A percentile compares a stretch with the other conserved stretches of the same genome.
phyloP scores from a whole-genome alignment of 2,329 filamentous ascomycete species.

The Cladosporium sp. region DNA sequence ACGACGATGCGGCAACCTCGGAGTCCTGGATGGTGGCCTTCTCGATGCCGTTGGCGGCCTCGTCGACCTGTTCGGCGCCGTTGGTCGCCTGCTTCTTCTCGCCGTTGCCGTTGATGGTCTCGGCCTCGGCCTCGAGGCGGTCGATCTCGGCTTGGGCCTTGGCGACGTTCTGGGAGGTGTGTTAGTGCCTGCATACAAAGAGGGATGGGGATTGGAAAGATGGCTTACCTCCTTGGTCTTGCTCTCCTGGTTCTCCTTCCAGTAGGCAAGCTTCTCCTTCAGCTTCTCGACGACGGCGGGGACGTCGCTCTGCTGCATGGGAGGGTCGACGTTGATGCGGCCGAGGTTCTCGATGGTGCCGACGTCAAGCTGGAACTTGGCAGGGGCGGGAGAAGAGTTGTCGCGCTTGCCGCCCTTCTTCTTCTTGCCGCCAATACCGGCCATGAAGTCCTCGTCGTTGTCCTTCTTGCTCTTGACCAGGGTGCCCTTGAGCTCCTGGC shows the following conservation, averaged over 20 bases:
- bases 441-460: slow-evolving; percentile 76
- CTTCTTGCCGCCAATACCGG: slow-evolving; percentile 69
- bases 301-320: slow-evolving; percentile 81
- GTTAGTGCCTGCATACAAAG: background rate
- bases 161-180: slow-evolving; percentile 73
- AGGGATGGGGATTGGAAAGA: slow-evolving; percentile 5
- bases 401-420: slow-evolving; percentile 73
- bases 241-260: slow-evolving; percentile 85
- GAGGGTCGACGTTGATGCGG: slow-evolving; percentile 81
- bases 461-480: slow-evolving; percentile 83
- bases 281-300: slow-evolving; percentile 81
- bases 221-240: slow-evolving; percentile 84
- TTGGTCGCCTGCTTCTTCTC: slow-evolving; percentile 56
- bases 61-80: slow-evolving; percentile 59
- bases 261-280: slow-evolving; percentile 84
- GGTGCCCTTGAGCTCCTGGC: slow-evolving; percentile 79
- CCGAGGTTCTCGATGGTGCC: slow-evolving; percentile 89
- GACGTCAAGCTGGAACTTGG: slow-evolving; percentile 81
- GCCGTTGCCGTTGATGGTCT: slow-evolving; percentile 51
- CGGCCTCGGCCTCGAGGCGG: slow-evolving; percentile 72
- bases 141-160: slow-evolving; percentile 97
- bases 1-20: slow-evolving; percentile 14
- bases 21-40: slow-evolving; percentile 60
- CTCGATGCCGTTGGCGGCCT: slow-evolving; percentile 61
- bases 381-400: slow-evolving; percentile 49